phyloP scores from a whole-genome alignment of 345 rosid species.

The Citrus cavaleriei region DNA sequence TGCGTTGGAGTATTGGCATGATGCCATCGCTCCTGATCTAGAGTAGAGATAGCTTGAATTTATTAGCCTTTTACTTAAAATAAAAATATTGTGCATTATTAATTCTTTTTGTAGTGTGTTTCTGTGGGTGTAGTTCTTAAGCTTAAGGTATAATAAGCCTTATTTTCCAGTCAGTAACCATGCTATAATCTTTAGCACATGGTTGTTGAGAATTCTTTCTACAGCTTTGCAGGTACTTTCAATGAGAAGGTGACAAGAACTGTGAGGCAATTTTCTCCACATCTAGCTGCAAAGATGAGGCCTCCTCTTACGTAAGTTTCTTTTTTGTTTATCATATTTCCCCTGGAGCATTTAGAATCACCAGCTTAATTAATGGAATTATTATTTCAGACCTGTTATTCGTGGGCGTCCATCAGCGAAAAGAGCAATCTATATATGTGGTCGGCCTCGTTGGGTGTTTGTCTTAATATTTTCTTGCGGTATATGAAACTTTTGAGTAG shows the following conservation, averaged over 20 bases:
- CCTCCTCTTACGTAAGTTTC: conserved; percentile 74
- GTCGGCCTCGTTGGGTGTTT: conserved; percentile 90
- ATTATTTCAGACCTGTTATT: conserved; percentile 67
- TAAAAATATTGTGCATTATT: background rate
- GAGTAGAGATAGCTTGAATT: background rate
- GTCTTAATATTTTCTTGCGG: conserved; percentile 70
- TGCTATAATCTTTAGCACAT: background rate
- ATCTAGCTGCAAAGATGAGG: conserved; percentile 92
- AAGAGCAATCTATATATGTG: conserved; percentile 77
- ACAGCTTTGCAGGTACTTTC: conserved; percentile 96
- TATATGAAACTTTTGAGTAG: conserved; percentile 19
- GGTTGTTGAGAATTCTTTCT: conserved; percentile 19
- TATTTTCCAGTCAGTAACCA: background rate
- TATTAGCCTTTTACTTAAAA: background rate
- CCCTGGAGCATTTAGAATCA: background rate
- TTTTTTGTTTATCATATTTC: background rate
- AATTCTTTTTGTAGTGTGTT: background rate
- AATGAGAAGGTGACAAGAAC: conserved; percentile 88
- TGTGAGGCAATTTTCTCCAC: conserved; percentile 88
- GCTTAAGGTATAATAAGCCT: background rate
- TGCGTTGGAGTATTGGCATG: background rate
- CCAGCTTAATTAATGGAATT: conserved; percentile 14
- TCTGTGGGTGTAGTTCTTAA: background rate
- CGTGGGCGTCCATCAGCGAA: conserved; percentile 95
- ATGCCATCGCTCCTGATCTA: background rate